Evolutionary conservation across 495 filamentous ascomycete genomes (phyloP).

Genomic region (Aspergillus ellipticus): DNA sequence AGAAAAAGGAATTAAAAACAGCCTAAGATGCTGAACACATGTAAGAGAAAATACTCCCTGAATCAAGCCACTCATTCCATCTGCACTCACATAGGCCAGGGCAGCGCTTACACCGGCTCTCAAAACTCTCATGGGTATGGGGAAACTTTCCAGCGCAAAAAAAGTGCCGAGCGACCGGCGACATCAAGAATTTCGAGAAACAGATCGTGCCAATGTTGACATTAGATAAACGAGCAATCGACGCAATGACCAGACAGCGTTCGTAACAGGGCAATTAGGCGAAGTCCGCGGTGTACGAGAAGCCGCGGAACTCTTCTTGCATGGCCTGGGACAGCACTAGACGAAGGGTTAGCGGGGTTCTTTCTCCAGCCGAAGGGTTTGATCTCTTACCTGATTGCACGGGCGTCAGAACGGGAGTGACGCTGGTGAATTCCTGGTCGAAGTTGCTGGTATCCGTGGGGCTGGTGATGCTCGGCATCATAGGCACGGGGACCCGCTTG

Average conservation of each 20-base stretch:
- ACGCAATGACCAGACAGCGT: slow-evolving; percentile 9
- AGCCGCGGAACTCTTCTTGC: slow-evolving; percentile 99
- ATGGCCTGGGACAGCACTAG: slow-evolving; percentile 94
- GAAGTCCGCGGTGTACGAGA: slow-evolving; percentile 89
- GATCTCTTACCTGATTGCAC: slow-evolving; percentile 89
- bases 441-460: slow-evolving; percentile 99
- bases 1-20: slow-evolving; percentile 11
- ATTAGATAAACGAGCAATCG: slow-evolving; percentile 14
- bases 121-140: slow-evolving; percentile 31
- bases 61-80: slow-evolving; percentile 16
- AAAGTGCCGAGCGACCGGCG: slow-evolving; percentile 14
- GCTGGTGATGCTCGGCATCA: slow-evolving; percentile 81
- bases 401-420: slow-evolving; percentile 94
- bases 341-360: slow-evolving; percentile 14
- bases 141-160: slow-evolving; percentile 19
- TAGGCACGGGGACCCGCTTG: slow-evolving; percentile 85
- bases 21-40: slow-evolving; percentile 11
- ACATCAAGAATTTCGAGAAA: slow-evolving; percentile 20
- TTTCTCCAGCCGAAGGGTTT: slow-evolving; percentile 1
- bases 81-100: slow-evolving; percentile 15
- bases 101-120: slow-evolving; percentile 18
- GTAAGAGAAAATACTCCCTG: slow-evolving; percentile 10
- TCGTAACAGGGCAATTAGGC: slow-evolving; percentile 29
- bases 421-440: slow-evolving; percentile 96
- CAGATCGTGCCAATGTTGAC: slow-evolving; percentile 14